Evolutionary conservation across 169 alveolate species (phyloP).

Genomic region (Blepharisma undulans): DNA sequence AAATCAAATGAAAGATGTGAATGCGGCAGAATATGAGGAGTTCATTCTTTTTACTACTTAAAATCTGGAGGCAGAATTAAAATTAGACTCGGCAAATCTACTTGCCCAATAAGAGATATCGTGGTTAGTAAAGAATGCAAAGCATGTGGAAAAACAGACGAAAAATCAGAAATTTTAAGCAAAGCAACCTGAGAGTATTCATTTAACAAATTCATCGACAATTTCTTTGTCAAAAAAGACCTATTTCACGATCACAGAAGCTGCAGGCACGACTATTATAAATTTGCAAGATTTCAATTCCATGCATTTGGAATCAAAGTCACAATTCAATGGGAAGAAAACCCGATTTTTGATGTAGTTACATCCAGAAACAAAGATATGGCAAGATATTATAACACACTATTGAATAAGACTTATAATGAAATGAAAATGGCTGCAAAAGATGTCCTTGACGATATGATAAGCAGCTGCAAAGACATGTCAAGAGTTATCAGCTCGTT

Average conservation of each 20-base stretch:
- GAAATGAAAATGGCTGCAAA: background rate
- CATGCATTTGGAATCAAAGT: background rate
- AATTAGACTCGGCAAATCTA: background rate
- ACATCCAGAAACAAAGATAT: background rate
- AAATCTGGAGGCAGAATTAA: background rate
- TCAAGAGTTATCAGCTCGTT: background rate
- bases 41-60: background rate
- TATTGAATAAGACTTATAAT: background rate
- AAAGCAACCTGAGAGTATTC: slow-evolving; percentile 22
- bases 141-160: background rate
- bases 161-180: background rate
- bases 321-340: background rate
- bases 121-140: background rate
- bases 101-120: background rate
- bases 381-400: background rate
- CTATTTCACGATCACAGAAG: background rate
- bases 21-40: background rate
- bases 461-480: background rate
- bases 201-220: slow-evolving; percentile 24
- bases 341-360: background rate
- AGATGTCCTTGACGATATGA: background rate
- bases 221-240: background rate
- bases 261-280: background rate
- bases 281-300: slow-evolving; percentile 5
- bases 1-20: background rate